These are phyloP conservation scores for Niveomyces coronatus DNA, from an alignment of 2,329 filamentous ascomycete genomes.

Conservation along the genomic window DNA sequence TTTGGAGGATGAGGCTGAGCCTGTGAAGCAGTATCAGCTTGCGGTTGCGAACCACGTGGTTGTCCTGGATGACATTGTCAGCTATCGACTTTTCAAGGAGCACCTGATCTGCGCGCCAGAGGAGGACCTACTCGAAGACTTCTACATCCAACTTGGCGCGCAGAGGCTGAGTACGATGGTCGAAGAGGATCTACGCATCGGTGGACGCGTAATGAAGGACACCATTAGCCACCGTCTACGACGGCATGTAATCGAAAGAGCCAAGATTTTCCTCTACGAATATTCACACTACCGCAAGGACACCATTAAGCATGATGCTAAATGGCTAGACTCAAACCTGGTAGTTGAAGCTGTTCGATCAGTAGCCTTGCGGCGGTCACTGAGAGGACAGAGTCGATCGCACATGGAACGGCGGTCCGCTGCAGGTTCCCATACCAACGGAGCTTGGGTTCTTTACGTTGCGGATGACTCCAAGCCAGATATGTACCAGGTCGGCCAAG, in stretches of 20 bases:
- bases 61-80: conserved; percentile 78
- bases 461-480: conserved; percentile 59
- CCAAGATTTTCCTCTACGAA: conserved; percentile 81
- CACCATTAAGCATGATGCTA: conserved; percentile 73
- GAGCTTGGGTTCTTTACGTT: conserved; percentile 63
- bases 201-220: conserved; percentile 55
- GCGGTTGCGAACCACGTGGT: conserved; percentile 62
- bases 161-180: conserved; percentile 67
- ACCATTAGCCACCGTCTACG: conserved; percentile 57
- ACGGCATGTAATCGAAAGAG: conserved; percentile 76
- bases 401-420: conserved; percentile 69
- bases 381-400: conserved; percentile 58
- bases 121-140: conserved; percentile 74
- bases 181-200: conserved; percentile 66
- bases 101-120: conserved; percentile 78
- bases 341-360: conserved; percentile 67
- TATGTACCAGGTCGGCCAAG: conserved; percentile 85
- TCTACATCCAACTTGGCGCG: conserved; percentile 75
- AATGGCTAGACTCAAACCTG: conserved; percentile 84
- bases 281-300: conserved; percentile 60
- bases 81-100: conserved; percentile 80
- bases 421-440: conserved; percentile 45
- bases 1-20: conserved; percentile 50
- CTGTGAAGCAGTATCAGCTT: conserved; percentile 70
- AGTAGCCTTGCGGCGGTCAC: conserved; percentile 66